Conservation (phyloP, 1,284 basidiomycete genomes). For the Sporisorium reilianum region DNA sequence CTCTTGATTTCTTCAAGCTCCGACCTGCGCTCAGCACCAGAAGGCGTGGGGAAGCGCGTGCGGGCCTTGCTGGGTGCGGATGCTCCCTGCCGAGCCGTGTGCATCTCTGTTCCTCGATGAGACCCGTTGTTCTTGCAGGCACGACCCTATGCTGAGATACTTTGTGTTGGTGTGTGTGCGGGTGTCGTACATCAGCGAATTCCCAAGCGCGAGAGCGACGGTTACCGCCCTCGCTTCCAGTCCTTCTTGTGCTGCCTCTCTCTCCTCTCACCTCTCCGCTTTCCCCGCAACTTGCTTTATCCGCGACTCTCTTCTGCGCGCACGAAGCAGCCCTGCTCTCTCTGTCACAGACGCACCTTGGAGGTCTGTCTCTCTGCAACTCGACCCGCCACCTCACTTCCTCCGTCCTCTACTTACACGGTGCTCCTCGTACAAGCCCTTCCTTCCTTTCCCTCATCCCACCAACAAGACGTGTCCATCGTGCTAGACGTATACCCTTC, state of each 20-base stretch:
- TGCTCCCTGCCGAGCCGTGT: no score
- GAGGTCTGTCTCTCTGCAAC: no score
- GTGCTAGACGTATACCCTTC: not conserved
- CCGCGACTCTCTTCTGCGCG: no score
- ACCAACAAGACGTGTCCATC: not conserved
- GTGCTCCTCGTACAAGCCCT: no score
- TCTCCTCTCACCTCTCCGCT: not conserved
- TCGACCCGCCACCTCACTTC: no score
- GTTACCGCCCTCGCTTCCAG: conserved; percentile 9
- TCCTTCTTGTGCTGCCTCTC: not conserved
- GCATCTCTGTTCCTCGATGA: no score
- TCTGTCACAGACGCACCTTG: not conserved
- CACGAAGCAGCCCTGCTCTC: no score
- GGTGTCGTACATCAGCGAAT: not conserved
- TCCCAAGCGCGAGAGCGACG: not conserved
- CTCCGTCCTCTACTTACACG: no score
- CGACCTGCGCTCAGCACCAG: not conserved
- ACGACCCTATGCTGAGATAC: not conserved
- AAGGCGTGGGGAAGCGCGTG: not conserved
- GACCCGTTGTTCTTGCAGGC: not conserved
- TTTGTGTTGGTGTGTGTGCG: not conserved
- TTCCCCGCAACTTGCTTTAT: conserved; percentile 8
- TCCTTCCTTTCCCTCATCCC: not conserved
- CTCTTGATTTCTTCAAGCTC: not conserved
- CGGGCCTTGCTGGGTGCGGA: not conserved